These are phyloP conservation scores for Sporothrix pseudoabietina DNA, from an alignment of 2,329 filamentous ascomycete genomes.

Conservation along the genomic window DNA sequence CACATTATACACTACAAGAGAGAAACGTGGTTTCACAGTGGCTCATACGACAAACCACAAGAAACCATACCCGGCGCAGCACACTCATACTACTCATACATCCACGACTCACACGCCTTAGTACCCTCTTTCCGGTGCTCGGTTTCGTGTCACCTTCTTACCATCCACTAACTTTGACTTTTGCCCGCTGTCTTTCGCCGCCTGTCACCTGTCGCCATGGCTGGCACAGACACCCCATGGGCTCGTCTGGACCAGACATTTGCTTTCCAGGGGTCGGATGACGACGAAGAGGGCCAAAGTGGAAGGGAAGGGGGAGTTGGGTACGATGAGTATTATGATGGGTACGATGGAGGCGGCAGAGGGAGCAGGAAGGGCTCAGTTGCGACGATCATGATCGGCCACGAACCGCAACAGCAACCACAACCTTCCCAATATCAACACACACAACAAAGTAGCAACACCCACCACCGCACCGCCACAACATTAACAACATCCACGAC, in stretches of 20 bases:
- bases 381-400: slow-evolving; percentile 15
- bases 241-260: slow-evolving; percentile 31
- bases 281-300: slow-evolving; percentile 16
- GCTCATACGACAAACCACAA: not conserved
- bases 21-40: slow-evolving; percentile 15
- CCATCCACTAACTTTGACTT: not conserved
- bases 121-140: not conserved
- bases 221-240: slow-evolving; percentile 26
- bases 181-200: not conserved
- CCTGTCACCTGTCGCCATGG: slow-evolving; percentile 15
- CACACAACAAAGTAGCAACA: slow-evolving; percentile 8
- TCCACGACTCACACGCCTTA: not conserved
- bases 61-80: not conserved
- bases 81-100: not conserved
- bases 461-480: slow-evolving; percentile 25
- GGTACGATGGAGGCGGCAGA: not conserved
- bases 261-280: slow-evolving; percentile 26
- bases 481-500: slow-evolving; percentile 18
- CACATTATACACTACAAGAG: not conserved
- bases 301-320: not conserved
- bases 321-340: not conserved
- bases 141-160: slow-evolving; percentile 11
- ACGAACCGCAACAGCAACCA: not conserved
- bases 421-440: slow-evolving; percentile 16
- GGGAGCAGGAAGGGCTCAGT: slow-evolving; percentile 19